Evolutionary conservation across 768 basidiomycete genomes (phyloP), one percentile per base, ranked within the genome.

Genomic region (Suillus spraguei): DNA sequence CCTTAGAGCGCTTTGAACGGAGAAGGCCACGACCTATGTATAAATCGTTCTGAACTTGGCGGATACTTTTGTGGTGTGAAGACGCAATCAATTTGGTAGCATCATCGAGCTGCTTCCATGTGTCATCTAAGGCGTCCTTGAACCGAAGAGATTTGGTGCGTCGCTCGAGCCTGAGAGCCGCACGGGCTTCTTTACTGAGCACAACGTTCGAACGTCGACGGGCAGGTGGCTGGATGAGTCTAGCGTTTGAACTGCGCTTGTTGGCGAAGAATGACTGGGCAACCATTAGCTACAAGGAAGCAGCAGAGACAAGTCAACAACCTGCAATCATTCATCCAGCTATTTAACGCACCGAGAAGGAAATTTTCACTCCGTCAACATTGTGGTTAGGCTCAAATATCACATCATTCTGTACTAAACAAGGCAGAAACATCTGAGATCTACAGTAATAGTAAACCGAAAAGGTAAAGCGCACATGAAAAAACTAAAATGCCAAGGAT

Each of bases 11-110:
- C n/a, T n/a, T n/a, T n/a, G 28, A 55, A 32, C 2, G 22, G 35
- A 42, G 52, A 11, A 61, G 32, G 4, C n/a, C 49, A 24, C 10
- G 17, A 22, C 60, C 52, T 28, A 64, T 52, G 24, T 61, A 59
- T 22, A 65, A 41, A 41, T 65, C 28, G 20, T 52, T 28, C 36
- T 55, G 56, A 28, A 65, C 61, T 20, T 47, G 58, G 35, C n/a
- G 7, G 9, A 65, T 33, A 54, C 64, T 65, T 47, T 65, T 65
- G 35, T 60, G 54, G 41, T 65, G 42, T 16, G 42, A 32, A 16
- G 39, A 5, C 3, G 32, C 49, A 28, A 63, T 62, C 4, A 11
- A 46, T 50, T 52, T 54, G 20, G 50, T 63, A 41, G 58, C 32
- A 11, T 59, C 35, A 7, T 65, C 33, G 3, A 63, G 62, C 28